Evolutionary conservation across 164 flowering plant species (phyloP).

Genomic region (Buxus sempervirens): DNA sequence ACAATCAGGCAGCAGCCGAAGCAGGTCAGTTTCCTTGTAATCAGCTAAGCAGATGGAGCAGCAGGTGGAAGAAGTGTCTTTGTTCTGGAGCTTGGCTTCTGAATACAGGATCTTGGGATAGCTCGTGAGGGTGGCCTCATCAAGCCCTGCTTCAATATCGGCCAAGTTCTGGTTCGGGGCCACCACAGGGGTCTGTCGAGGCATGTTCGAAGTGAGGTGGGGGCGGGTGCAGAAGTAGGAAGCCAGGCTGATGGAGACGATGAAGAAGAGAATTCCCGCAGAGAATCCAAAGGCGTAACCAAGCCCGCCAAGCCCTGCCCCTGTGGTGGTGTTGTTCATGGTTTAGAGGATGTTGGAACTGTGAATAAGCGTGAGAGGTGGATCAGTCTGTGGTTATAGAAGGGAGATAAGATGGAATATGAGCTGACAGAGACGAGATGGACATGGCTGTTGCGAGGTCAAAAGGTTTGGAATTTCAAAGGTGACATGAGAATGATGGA

Average conservation of each 20-base stretch:
- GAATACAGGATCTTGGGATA: slow-evolving; percentile 69
- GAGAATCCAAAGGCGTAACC: slow-evolving; percentile 71
- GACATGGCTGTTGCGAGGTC: not conserved
- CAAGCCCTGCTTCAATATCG: slow-evolving; percentile 48
- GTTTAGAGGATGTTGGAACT: not conserved
- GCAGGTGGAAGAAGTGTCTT: slow-evolving; percentile 39
- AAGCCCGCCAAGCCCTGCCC: slow-evolving; percentile 53
- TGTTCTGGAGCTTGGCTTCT: slow-evolving; percentile 36
- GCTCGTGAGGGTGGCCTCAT: slow-evolving; percentile 55
- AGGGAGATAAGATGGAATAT: slow-evolving; percentile 1
- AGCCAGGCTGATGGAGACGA: slow-evolving; percentile 69
- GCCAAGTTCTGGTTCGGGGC: not conserved
- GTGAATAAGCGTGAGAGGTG: too few species aligned
- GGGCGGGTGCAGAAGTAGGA: slow-evolving; percentile 68
- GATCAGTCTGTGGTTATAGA: too few species aligned
- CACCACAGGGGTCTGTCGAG: too few species aligned
- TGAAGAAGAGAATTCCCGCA: slow-evolving; percentile 65
- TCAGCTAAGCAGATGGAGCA: slow-evolving; percentile 85
- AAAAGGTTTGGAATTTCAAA: slow-evolving; percentile 16
- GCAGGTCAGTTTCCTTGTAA: slow-evolving; percentile 51
- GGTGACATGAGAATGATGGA: slow-evolving; percentile 13
- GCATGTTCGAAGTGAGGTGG: slow-evolving; percentile 7
- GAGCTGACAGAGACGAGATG: too few species aligned
- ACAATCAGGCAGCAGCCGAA: slow-evolving; percentile 73
- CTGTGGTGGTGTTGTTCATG: slow-evolving; percentile 36